phyloP scores from a whole-genome alignment of 352 stramenopile genomes.

The Phytophthora chlamydospora region DNA sequence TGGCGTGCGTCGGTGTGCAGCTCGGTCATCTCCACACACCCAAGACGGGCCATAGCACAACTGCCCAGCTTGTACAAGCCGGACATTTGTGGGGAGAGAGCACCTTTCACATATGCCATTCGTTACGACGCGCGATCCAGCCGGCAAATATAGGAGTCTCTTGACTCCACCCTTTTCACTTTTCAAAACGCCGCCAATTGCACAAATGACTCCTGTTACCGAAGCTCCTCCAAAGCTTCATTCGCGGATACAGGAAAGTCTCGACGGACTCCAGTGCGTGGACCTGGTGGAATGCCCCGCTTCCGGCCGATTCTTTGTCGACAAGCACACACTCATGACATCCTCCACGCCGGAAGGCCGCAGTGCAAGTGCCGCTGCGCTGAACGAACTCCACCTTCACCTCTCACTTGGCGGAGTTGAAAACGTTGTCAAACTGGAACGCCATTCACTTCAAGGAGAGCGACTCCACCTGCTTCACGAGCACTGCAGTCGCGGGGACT shows the following conservation, averaged over 20 bases:
- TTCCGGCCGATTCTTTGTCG: constrained; percentile 40
- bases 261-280: constrained; percentile 48
- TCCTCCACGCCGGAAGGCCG: constrained; percentile 24
- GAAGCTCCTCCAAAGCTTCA: constrained; percentile 20
- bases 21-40: not conserved
- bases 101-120: not conserved
- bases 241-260: constrained; percentile 47
- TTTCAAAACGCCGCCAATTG: not conserved
- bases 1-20: not conserved
- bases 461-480: constrained; percentile 71
- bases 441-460: constrained; percentile 54
- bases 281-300: constrained; percentile 55
- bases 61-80: too few relatives aligned
- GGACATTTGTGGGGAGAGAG: too few relatives aligned
- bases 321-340: constrained; percentile 66
- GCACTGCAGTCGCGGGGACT: constrained; percentile 66
- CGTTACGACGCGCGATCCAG: constrained; percentile 15
- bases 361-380: constrained; percentile 48
- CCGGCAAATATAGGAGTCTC: constrained; percentile 12
- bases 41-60: too few relatives aligned
- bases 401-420: constrained; percentile 44
- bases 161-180: too few relatives aligned
- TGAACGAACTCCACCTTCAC: constrained; percentile 72
- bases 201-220: constrained; percentile 7
- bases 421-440: constrained; percentile 59